phyloP scores from a whole-genome alignment of 225 moss, liverwort and hornwort genomes.

The Ulota crispa region DNA sequence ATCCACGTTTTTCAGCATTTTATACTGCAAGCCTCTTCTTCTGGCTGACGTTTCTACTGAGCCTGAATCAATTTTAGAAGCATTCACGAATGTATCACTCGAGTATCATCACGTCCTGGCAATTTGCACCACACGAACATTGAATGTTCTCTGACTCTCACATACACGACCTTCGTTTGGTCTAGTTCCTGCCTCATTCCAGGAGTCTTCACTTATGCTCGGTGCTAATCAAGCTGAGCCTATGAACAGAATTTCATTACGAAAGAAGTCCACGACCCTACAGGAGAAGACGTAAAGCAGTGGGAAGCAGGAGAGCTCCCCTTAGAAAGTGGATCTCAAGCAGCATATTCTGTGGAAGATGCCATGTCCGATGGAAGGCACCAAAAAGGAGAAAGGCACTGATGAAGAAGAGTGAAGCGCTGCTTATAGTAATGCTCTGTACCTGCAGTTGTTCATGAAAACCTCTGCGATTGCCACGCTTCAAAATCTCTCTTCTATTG shows the following conservation, averaged over 20 bases:
- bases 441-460: background rate
- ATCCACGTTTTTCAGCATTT: background rate
- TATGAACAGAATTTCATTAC: constrained; percentile 1
- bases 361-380: background rate
- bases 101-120: background rate
- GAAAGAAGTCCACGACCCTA: background rate
- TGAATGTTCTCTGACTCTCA: background rate
- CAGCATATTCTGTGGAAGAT: constrained; percentile 31
- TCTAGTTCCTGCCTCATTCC: background rate
- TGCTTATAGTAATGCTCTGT: background rate
- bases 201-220: background rate
- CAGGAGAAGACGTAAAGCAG: background rate
- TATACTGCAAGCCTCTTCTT: background rate
- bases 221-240: background rate
- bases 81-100: background rate
- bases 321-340: constrained; percentile 10
- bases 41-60: background rate
- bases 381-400: background rate
- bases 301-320: background rate
- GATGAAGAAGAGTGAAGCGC: background rate
- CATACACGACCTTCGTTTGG: background rate
- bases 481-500: background rate
- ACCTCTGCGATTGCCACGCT: background rate
- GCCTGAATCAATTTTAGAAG: background rate
- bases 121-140: background rate